Evolutionary conservation across 228 moss, liverwort and hornwort genomes (phyloP).

Genomic region (Sphagnum fallax): DNA sequence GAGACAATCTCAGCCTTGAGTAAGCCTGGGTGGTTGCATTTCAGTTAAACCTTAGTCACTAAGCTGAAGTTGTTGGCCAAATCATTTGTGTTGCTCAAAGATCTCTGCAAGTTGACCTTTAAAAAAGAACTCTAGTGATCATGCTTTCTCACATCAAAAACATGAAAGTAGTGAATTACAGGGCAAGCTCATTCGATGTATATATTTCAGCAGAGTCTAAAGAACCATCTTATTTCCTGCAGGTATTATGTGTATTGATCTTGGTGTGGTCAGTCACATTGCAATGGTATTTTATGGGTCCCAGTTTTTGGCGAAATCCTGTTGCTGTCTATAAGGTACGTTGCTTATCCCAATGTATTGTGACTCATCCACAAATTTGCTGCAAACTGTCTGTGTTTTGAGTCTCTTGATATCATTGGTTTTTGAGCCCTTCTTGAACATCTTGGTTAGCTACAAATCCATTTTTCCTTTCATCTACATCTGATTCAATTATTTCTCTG

Average conservation of each 20-base stretch:
- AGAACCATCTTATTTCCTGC: slow-evolving; percentile 5
- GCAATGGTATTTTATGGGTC: slow-evolving; percentile 77
- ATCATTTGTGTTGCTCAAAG: too few species aligned
- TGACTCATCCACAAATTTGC: background rate
- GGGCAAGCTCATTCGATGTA: background rate
- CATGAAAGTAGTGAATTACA: background rate
- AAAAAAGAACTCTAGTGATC: background rate
- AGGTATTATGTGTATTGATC: slow-evolving; percentile 71
- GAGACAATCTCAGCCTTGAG: background rate
- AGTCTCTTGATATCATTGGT: background rate
- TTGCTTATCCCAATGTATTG: background rate
- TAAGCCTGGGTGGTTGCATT: background rate
- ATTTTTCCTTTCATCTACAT: background rate
- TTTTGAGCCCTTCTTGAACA: background rate
- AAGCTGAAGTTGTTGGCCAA: too few species aligned
- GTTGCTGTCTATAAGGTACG: slow-evolving; percentile 61
- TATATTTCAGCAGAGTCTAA: background rate
- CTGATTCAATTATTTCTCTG: background rate
- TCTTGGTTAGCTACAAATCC: background rate
- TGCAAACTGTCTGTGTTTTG: background rate
- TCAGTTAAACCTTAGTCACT: background rate
- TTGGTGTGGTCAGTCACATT: slow-evolving; percentile 81
- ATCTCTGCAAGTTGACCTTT: too few species aligned
- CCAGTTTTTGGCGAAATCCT: slow-evolving; percentile 76
- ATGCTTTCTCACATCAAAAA: background rate